Evolutionary conservation across 2,329 filamentous ascomycete species (phyloP).

Genomic region (Bisporella sp.): DNA sequence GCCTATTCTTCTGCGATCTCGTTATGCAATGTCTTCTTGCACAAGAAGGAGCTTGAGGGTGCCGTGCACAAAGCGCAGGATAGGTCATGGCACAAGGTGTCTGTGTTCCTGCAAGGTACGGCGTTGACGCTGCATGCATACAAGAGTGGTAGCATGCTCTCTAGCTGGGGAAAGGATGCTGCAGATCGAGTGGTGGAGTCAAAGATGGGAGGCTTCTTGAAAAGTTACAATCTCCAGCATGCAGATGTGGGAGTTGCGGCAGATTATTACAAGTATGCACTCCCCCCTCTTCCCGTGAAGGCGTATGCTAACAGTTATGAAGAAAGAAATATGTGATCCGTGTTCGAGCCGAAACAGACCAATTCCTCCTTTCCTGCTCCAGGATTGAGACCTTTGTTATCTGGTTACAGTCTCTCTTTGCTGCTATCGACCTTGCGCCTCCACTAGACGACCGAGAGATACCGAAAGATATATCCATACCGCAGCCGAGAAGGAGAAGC

Average conservation of each 20-base stretch:
- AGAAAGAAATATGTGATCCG: slow-evolving; percentile 56
- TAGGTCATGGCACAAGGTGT: slow-evolving; percentile 57
- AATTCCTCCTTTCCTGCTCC: slow-evolving; percentile 62
- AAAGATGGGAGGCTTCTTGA: slow-evolving; percentile 49
- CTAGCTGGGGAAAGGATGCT: slow-evolving; percentile 40
- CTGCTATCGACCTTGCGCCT: slow-evolving; percentile 65
- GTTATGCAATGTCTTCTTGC: slow-evolving; percentile 49
- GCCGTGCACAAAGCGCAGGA: slow-evolving; percentile 55
- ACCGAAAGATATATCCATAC: slow-evolving; percentile 54
- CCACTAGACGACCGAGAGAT: slow-evolving; percentile 65
- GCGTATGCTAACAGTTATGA: not conserved
- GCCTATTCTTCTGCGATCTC: slow-evolving; percentile 49
- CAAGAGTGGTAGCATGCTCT: slow-evolving; percentile 49
- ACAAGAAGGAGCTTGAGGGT: slow-evolving; percentile 61
- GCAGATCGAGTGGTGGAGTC: slow-evolving; percentile 45
- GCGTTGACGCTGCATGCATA: slow-evolving; percentile 58
- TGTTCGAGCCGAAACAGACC: slow-evolving; percentile 66
- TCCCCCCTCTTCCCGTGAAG: not conserved
- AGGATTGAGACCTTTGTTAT: slow-evolving; percentile 58
- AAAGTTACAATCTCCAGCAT: slow-evolving; percentile 65
- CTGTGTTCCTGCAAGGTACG: slow-evolving; percentile 60
- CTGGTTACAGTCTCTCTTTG: slow-evolving; percentile 63
- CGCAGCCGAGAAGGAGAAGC: slow-evolving; percentile 29
- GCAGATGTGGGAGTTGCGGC: slow-evolving; percentile 69
- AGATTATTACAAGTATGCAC: slow-evolving; percentile 60